Percentiles rank a stretch among this genome's conserved stretches.
Conservation (phyloP, 1,284 basidiomycete species). For the Austroboletus rostrupii region DNA sequence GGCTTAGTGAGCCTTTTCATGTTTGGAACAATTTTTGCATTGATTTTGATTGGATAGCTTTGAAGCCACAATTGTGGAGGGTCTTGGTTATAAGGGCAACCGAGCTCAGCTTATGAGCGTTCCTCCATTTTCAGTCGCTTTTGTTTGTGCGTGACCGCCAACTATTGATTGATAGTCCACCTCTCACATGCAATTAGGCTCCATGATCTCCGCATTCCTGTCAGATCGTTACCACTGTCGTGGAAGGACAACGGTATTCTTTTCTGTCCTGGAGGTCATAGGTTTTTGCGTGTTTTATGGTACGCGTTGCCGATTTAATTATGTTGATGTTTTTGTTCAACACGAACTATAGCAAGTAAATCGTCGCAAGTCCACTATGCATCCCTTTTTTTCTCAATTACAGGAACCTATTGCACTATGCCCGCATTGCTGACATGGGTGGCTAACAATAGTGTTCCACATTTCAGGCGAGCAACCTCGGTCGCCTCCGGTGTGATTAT, state of each 20-base stretch:
- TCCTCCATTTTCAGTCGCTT: constrained; percentile 45
- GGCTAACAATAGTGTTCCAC: constrained; percentile 56
- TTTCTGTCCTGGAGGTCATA: constrained; percentile 35
- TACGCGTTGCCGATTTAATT: constrained; percentile 16
- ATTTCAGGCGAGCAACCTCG: constrained; percentile 50
- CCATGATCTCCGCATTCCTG: constrained; percentile 38
- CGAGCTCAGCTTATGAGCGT: constrained; percentile 48
- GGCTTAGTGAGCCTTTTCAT: constrained; percentile 26
- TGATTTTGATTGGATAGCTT: constrained; percentile 35
- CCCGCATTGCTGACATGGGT: constrained; percentile 48
- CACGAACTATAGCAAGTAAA: constrained; percentile 11
- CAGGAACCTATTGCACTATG: constrained; percentile 42
- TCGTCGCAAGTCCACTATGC: constrained; percentile 42
- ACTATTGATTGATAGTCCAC: background rate
- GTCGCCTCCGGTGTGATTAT: constrained; percentile 52
- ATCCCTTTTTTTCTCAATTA: constrained; percentile 48
- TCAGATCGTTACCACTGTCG: constrained; percentile 44
- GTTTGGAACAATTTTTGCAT: background rate
- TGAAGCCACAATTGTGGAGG: constrained; percentile 47
- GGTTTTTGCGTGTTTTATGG: constrained; percentile 50
- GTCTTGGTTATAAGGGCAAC: constrained; percentile 42
- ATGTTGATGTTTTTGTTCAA: background rate
- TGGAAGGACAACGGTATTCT: constrained; percentile 36
- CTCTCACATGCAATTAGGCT: constrained; percentile 24
- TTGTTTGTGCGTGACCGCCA: constrained; percentile 32